A percentile compares a stretch with the other conserved stretches of the same genome.
Evolutionary conservation across 1,139 yeast genomes (phyloP).

Genomic region (Tardiomyces digboiensis): DNA sequence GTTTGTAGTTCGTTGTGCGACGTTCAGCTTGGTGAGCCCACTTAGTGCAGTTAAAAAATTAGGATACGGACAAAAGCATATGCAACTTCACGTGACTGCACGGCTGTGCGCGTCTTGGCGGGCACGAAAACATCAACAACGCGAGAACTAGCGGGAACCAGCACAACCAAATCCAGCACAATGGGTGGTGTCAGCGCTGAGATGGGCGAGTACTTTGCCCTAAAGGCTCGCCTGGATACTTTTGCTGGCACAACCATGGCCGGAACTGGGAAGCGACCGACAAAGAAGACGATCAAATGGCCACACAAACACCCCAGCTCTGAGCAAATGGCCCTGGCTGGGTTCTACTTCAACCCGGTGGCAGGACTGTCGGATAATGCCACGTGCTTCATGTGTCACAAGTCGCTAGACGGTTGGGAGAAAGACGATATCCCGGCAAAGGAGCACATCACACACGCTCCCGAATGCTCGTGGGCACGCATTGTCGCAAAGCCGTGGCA

Average conservation of each 20-base stretch:
- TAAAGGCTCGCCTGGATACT: slow-evolving; percentile 17
- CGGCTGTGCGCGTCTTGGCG: no score
- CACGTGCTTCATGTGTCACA: slow-evolving; percentile 53
- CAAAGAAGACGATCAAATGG: slow-evolving; percentile 18
- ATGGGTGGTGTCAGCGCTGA: no score
- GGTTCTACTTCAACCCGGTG: slow-evolving; percentile 59
- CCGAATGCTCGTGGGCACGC: slow-evolving; percentile 38
- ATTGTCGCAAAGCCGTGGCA: slow-evolving; percentile 19
- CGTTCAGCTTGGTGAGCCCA: no score
- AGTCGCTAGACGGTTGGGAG: slow-evolving; percentile 30
- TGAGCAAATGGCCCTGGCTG: slow-evolving; percentile 44
- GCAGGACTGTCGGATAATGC: slow-evolving; percentile 36
- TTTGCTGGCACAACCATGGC: slow-evolving; percentile 14
- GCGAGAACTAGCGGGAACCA: no score
- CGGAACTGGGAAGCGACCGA: slow-evolving; percentile 15
- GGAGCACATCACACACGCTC: slow-evolving; percentile 39
- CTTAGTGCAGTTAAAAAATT: no score
- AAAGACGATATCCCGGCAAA: slow-evolving; percentile 26
- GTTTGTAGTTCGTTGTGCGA: no score
- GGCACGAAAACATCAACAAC: no score
- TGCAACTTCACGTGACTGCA: no score
- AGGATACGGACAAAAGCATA: no score
- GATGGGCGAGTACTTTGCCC: slow-evolving; percentile 10
- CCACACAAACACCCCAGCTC: slow-evolving; percentile 23
- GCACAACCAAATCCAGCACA: no score